Evolutionary conservation across 371 early-diverging fungal species (phyloP), one percentile per base, ranked within the genome.

Genomic region (Syncephalastrum sp.): DNA sequence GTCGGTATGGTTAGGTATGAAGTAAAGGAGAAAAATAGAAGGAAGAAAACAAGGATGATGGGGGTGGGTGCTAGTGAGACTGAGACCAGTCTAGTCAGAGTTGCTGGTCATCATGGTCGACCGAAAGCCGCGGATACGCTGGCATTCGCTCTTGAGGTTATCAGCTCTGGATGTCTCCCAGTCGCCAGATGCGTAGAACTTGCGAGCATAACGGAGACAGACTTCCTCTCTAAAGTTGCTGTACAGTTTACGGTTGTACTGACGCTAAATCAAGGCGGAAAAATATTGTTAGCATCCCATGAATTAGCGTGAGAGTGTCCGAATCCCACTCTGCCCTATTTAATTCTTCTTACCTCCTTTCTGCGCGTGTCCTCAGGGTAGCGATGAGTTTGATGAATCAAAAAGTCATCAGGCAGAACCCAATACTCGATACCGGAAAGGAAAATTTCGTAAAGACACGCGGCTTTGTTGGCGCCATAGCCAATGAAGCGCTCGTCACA

Each of bases 401-500:
- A 68, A 65, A 82, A 88, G 63, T 86, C 85, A 10, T 71, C 50
- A 3, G 88, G 85, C 47, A 88, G 61, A 12, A 86, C 85, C 72
- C 79, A 80, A 51, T 85, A 85, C 49, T 85, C 84, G 50, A 84
- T 72, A 6, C 88, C 88, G 3, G 85, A 82, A 21, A 88, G 61
- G 58, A 79, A 88, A 17, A 86, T 79, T 61, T 88, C 88, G 62
- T 79, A 88, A 10, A 88, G 67, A 59, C 88, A 88, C 16, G 88
- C 88, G 23, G 86, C 87, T 60, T 88, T 88, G 66, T 88, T 88
- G 48, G 86, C 83, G 56, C 88, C 88, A 61, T 88, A 88, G 4
- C 88, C 88, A 33, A 86, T 79, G 61, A 88, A 88, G n/a, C 88
- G 77, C 53, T 88, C 88, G 48, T 86, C 86, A 54, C 88, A 86